phyloP scores from a whole-genome alignment of 2,329 filamentous ascomycete species.

The Trichoderma breve region DNA sequence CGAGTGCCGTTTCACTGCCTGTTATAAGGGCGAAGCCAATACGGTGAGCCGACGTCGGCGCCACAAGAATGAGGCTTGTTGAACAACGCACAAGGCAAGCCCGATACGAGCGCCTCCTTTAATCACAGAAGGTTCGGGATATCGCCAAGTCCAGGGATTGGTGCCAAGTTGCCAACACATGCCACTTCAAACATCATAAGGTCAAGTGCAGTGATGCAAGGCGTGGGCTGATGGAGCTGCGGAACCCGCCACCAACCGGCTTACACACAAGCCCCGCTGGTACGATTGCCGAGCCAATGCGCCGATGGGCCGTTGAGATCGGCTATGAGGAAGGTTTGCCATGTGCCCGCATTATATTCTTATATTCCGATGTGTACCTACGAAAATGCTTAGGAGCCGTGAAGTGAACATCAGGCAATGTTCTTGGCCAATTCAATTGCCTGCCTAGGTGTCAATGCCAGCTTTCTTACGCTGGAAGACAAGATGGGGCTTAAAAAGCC shows the following conservation, averaged over 20 bases:
- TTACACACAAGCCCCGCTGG: background rate
- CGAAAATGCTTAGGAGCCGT: background rate
- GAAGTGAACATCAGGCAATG: background rate
- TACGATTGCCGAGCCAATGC: background rate
- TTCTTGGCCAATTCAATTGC: background rate
- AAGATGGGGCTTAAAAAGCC: background rate
- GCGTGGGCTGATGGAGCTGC: constrained; percentile 13
- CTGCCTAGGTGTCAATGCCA: background rate
- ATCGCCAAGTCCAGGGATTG: constrained; percentile 1
- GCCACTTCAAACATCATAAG: constrained; percentile 5
- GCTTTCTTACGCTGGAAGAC: background rate
- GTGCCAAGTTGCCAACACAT: constrained; percentile 11
- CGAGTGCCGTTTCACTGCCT: background rate
- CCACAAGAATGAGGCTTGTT: background rate
- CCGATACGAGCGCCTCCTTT: background rate
- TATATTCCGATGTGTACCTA: background rate
- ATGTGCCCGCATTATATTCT: background rate
- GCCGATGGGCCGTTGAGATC: background rate
- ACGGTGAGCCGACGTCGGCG: constrained; percentile 15
- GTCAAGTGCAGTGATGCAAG: background rate
- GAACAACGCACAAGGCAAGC: background rate
- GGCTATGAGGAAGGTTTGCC: background rate
- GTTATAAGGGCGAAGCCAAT: constrained; percentile 4
- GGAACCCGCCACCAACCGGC: constrained; percentile 6
- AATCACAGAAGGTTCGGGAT: background rate